Base-by-base conservation (phyloP, 345 rosid genomes). In the Gossypium stocksii region DNA sequence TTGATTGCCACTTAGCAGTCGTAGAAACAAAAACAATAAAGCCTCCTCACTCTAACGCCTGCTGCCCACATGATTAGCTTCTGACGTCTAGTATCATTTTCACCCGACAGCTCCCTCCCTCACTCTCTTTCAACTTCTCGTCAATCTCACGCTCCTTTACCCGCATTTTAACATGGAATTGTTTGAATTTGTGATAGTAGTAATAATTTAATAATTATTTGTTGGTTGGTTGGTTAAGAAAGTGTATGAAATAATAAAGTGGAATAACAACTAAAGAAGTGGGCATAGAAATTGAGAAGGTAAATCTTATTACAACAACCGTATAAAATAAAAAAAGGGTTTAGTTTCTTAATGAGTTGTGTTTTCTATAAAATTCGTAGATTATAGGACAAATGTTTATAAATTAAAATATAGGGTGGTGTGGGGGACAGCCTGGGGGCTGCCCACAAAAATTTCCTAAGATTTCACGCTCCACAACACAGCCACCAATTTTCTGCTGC, bases 21-120 rank as follows among this genome's bases (percentile, higher is more conserved):
- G 13, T 58, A 23, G 22, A 53, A 53, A 53, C 41, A 51, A 51
- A 51, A 51, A 16, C 54, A 45, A 45, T 10, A 45, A 9, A 22
- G 16, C 15, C 14, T 25, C 27, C 16, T 22, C 46, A 0, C 45
- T 13, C 49, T 19, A 63, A 43, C 62, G 43, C 14, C 65, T n/a
- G 78, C 70, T 15, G 34, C 69, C 77, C 74, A 61, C 79, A 71
- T 49, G 78, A 78, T 72, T 68, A 45, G 72, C 58, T 75, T 79
- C 76, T 77, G 76, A 79, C 77, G 63, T 63, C 22, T 25, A 48
- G 75, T 80, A 70, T 71, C 79, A 48, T 59, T 56, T 41, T 76
- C 74, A 70, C 20, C 79, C 79, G 79, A 79, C 84, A 83, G 38
- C 66, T 57, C 45, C 11, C 22, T 3, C 41, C 34, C 72, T 48